Evolutionary conservation across 257 asterid species (phyloP), one percentile per base, ranked within the genome.

Genomic region (Galeopsis tetrahit): DNA sequence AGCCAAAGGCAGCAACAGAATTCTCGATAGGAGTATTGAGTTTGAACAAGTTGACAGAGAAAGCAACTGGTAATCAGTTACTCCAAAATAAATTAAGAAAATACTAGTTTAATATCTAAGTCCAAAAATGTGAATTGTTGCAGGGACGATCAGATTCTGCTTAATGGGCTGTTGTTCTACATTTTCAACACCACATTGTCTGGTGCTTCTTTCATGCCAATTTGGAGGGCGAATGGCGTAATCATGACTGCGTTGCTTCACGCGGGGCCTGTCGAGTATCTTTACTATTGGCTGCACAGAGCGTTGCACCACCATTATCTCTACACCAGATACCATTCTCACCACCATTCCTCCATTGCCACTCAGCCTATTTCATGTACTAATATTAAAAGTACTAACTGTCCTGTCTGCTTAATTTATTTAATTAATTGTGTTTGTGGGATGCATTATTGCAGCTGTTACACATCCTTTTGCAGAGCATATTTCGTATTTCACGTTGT

Each of bases 311-410:
- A 91, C 74, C 97, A 91, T 46, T 91, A 15, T 49, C 94, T 91
- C 71, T 91, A 89, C 83, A 84, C 96, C 2, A 77, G 96, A 42
- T 89, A 87, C 68, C 97, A 91, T 9, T 91, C 96, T 1, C 97
- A 91, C 79, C 97, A 91, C 73, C 97, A 91, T n/a, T 87, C 94
- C n/a, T 89, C 94, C 82, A 84, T 91, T 2, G 96, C 80, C 75
- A 85, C 92, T 2, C 89, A 90, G 82, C 97, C 97, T 60, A 87
- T 85, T 1, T 73, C 90, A 6, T 87, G 97, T 21, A 21, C 28
- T 21, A 21, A 21, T 21, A 21, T 21, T 21, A 0, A 21, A 21
- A n/a, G n/a, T n/a, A 15, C 15, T 10, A 52, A 7, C 28, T 21
- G 28, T 21, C 28, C 28, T 21, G 1, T 21, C 28, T 21, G 28